A percentile compares a stretch with the other conserved stretches of the same genome.
Evolutionary conservation across 225 moss, liverwort and hornwort genomes (phyloP).

Genomic region (Sphagnum contortum): DNA sequence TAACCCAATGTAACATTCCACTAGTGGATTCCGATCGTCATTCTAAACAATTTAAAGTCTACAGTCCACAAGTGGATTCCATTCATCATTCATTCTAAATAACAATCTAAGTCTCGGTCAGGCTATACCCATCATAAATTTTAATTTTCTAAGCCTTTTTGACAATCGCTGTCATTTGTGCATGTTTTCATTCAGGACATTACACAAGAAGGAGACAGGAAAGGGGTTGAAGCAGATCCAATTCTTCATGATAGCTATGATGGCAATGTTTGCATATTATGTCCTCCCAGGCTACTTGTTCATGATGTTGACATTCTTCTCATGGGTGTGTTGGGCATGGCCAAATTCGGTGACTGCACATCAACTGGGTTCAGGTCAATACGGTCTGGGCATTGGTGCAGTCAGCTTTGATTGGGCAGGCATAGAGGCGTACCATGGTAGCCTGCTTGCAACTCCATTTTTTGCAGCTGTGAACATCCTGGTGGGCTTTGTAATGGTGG

Average conservation of each 20-base stretch:
- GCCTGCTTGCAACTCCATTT: slow-evolving; percentile 49
- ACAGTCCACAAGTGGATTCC: too few species aligned
- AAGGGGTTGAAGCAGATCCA: slow-evolving; percentile 44
- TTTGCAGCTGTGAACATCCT: slow-evolving; percentile 51
- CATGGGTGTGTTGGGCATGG: slow-evolving; percentile 57
- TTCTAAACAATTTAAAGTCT: too few species aligned
- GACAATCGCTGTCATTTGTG: too few species aligned
- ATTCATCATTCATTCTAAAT: too few species aligned
- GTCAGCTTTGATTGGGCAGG: slow-evolving; percentile 57
- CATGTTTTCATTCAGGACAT: slow-evolving; percentile 17
- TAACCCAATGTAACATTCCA: too few species aligned
- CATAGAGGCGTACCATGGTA: slow-evolving; percentile 38
- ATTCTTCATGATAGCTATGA: slow-evolving; percentile 43
- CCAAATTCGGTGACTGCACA: slow-evolving; percentile 50
- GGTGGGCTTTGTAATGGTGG: slow-evolving; percentile 27
- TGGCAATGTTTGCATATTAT: slow-evolving; percentile 49
- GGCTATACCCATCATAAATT: too few species aligned
- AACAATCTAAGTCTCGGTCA: too few species aligned
- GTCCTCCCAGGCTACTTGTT: slow-evolving; percentile 64
- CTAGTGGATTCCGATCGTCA: too few species aligned
- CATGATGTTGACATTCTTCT: slow-evolving; percentile 39
- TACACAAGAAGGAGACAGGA: slow-evolving; percentile 44
- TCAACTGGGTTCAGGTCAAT: slow-evolving; percentile 57
- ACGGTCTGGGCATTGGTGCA: slow-evolving; percentile 57
- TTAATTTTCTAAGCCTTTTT: too few species aligned